Evolutionary conservation across 352 stramenopile species (phyloP), one percentile per base, ranked within the genome.

Genomic region (Pythium folliculosum): DNA sequence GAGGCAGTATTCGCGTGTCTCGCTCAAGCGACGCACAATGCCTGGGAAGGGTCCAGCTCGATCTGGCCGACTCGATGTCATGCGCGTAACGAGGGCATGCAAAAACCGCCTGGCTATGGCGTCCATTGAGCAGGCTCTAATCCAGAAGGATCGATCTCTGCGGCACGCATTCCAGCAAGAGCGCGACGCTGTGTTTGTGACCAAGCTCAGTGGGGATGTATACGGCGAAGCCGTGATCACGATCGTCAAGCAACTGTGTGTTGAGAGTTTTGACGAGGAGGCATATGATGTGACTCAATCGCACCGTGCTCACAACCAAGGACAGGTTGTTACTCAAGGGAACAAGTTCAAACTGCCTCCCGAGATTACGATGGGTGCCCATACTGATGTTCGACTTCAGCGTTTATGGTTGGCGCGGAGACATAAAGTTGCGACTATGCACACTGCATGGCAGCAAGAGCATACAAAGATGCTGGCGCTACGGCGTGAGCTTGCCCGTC

Each of bases 21-120:
- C 67, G 4, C 72, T 80, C 25, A 73, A 69, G 61, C 65, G 52
- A 52, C 63, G 60, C 13, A 14, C 22, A 2, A 9, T 38, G 16
- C 9, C 27, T 57, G 61, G 12, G 23, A 76, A 63, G 61, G 51
- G 17, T 1, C 58, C 35, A 1, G 10, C 44, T n/a, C 44, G 59
- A 3, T 59, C 77, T 1, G 78, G 72, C 67, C 67, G 64, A 19
- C 25, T 94, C 0, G 82, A 88, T n/a, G 55, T 81, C 1, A 69
- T 86, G 23, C 73, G 82, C 14, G 72, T 91, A 8, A 52, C 81
- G 17, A 65, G 84, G 35, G 82, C 82, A 16, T 74, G 71, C 55
- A 80, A 90, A 63, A 94, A 92, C 59, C 82, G 84, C 0, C 60
- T 90, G 2, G 73, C 80, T 0, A 92, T 94, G 83, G 65, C 71